Evolutionary conservation across 495 filamentous ascomycete genomes (phyloP), one percentile per base, ranked within the genome.

Genomic region (Evansstolkia leycettana): DNA sequence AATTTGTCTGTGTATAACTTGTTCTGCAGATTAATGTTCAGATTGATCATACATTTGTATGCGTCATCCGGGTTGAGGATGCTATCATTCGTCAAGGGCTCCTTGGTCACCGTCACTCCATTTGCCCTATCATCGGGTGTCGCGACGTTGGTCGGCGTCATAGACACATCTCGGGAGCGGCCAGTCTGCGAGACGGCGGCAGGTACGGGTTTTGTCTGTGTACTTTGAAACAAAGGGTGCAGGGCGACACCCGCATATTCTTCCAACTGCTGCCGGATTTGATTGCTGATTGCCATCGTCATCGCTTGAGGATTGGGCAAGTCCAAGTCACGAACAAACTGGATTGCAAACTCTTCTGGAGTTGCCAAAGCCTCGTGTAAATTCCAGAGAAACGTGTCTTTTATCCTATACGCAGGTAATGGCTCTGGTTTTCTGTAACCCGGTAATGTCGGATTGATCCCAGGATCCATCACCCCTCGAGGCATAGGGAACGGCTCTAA

Each of bases 361-460:
- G 90, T 99, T 8, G 88, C 81, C 19, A 94, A 62, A 1, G 83
- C 82, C 61, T 99, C 90, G 57, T 96, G 87, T 7, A 99, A 68
- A 51, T 99, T 99, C 90, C 90, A 99, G 16, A 96, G 58, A 50
- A 99, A 95, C 17, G 78, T 81, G 45, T 99, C 90, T 55, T 93
- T 86, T 23, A 99, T 67, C 31, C 89, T 71, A 54, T 80, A 94
- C 2, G 82, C 76, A 11, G 87, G 79, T 15, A 85, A 79, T 31
- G 72, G 60, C 27, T 95, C 88, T 18, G 78, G 81, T 16, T 66
- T 62, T 46, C 73, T 75, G 59, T 89, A 94, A n/a, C 77, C 74
- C 4, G 83, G 77, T 37, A 83, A 57, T 11, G 70, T 65, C 34
- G 75, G 66, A 45, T 78, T 77, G 39, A 83, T 71, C 18, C 57